Evolutionary conservation across 2,329 filamentous ascomycete species (phyloP), one percentile per base, ranked within the genome.

Genomic region (Rutstroemia sp.): DNA sequence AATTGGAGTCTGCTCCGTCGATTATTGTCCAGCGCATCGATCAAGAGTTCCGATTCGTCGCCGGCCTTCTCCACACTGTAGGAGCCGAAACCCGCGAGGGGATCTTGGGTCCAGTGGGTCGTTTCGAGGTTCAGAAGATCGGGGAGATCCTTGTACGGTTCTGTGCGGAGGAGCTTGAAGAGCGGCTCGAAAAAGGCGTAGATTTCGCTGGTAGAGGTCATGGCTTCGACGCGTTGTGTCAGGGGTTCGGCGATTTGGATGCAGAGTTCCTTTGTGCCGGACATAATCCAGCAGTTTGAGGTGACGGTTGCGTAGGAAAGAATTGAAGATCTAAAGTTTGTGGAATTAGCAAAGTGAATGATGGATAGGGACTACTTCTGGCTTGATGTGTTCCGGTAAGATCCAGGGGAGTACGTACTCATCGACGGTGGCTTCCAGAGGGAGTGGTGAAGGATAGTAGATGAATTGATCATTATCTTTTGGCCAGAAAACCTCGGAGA

Each of bases 381-480:
- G 17, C 3, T 42, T 42, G 10, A 34, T 34, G 10, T 42, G 39
- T 42, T 40, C 39, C 39, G 17, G 16, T 14, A 3, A 14, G 14
- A 19, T 25, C 7, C 4, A 21, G 39, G 2, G 9, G 10, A n/a
- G 12, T 27, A 48, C 53, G 39, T 45, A 55, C 51, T 68, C 67
- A 54, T 70, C 69, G 45, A 69, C n/a, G 25, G 61, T 9, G 66
- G 65, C 6, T 64, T 57, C 70, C 6, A 68, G 3, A 46, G 62
- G 19, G 48, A 65, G 58, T 27, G 73, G 73, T 14, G 72, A 70
- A 1, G 73, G 73, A 51, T 73, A 74, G 64, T 70, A 75, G 48
- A 75, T 72, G 61, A 75, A 74, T 58, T 75, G 73, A 63, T 75
- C 73, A 58, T 75, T 73, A 53, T 75, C 73, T 56, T 74, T 74